A percentile compares a stretch with the other conserved stretches of the same genome.
Conservation (phyloP, 106 monocot genomes). For the Dendrobium catenatum region DNA sequence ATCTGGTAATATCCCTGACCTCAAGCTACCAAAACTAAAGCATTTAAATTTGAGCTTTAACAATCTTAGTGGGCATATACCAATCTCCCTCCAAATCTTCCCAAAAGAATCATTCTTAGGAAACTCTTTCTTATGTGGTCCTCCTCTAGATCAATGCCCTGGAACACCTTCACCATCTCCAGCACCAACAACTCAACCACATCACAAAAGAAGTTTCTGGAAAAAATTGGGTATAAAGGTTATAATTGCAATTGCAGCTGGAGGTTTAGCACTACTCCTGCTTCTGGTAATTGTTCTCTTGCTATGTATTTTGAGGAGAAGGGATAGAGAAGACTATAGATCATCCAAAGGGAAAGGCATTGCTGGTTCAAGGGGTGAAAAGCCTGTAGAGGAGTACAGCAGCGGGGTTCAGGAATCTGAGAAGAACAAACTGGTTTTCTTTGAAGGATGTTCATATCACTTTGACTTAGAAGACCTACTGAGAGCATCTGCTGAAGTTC, state of each 20-base stretch:
- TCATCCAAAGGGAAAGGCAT: conserved; percentile 44
- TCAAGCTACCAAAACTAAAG: conserved; percentile 40
- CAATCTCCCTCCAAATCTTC: conserved; percentile 40
- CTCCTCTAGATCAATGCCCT: conserved; percentile 46
- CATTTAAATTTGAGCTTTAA: conserved; percentile 78
- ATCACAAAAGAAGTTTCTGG: conserved; percentile 25
- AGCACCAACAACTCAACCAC: conserved; percentile 7
- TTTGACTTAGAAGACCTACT: conserved; percentile 94
- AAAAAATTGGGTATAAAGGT: conserved; percentile 41
- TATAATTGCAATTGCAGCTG: conserved; percentile 67
- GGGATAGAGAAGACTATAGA: conserved; percentile 10
- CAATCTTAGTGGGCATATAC: conserved; percentile 48
- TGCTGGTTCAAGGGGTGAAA: conserved; percentile 43
- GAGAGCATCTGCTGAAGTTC: conserved; percentile 94
- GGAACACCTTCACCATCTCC: conserved; percentile 48
- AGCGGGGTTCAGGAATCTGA: conserved; percentile 85
- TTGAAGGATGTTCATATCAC: conserved; percentile 75
- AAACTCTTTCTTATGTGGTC: conserved; percentile 65
- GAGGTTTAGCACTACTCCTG: conserved; percentile 41
- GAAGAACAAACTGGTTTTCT: conserved; percentile 85
- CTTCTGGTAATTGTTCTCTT: conserved; percentile 35
- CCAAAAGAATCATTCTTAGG: conserved; percentile 69
- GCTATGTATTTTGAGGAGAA: conserved; percentile 49
- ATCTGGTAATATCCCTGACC: conserved; percentile 58
- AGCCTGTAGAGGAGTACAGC: conserved; percentile 64